Base-by-base conservation (phyloP, 768 basidiomycete genomes). In the Termitomyces sp. region DNA sequence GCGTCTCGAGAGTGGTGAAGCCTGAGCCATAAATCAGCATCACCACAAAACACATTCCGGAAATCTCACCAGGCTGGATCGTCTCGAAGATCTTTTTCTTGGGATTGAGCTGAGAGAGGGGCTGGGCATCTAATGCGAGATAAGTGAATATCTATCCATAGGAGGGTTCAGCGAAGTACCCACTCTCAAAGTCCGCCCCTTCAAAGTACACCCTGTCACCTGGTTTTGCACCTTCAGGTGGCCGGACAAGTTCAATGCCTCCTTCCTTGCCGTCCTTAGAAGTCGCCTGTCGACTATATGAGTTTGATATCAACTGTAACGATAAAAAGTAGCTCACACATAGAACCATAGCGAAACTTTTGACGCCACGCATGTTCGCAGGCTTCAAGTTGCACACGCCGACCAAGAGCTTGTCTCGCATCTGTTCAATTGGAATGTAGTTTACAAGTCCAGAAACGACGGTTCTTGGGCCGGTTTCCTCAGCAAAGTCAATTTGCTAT, bases 1-100 rank as follows among this genome's bases (percentile, higher is more conserved):
- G 81, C 16, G 83, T 83, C 54, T 94, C 89, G 5, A 98, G 78
- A 6, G 97, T 98, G 37, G 80, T 94, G 68, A 99, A 97, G 19
- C 88, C 91, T 86, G 14, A 61, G 23, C 44, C 19, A 51, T 7
- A 43, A n/a, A 32, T 56, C 46, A 60, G 16, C 11, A 54, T 11
- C 28, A 27, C 14, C 8, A 19, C 11, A 12, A 17, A 39, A 27
- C 25, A 8, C 21, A 23, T 2, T 4, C 16, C 10, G 25, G 6
- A 28, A n/a, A 14, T 54, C 66, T 44, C 63, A 87, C 92, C 89
- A 50, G 94, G 94, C 68, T 97, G 97, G 49, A 99, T 84, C 0
- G 94, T 88, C 74, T 99, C 97, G 65, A 98, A 99, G 32, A 98
- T 91, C 76, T 98, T 99, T 78, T 97, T 98, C 76, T 98, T 99